phyloP scores from a whole-genome alignment of 129 eudicot species.

The Tagetes erecta region DNA sequence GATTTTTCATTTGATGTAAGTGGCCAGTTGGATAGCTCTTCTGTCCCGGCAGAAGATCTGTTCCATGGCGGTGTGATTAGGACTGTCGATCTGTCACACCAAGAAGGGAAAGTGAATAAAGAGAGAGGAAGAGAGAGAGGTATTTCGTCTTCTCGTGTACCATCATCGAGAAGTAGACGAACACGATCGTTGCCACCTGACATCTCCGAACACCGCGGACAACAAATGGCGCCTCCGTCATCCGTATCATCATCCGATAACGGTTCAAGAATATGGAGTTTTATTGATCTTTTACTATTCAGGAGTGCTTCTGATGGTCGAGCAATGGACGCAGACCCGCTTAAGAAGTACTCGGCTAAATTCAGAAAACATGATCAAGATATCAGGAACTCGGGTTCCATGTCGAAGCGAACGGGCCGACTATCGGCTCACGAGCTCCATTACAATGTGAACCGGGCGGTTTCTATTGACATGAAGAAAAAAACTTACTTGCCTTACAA shows the following conservation, averaged over 20 bases:
- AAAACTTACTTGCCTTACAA: conserved; percentile 85
- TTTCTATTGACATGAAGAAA: conserved; percentile 74
- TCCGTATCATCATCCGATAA: conserved; percentile 28
- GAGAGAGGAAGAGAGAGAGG: conserved; percentile 67
- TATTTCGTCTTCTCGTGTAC: conserved; percentile 28
- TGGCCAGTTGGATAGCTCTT: conserved; percentile 31
- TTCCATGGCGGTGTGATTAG: conserved; percentile 63
- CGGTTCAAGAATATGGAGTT: conserved; percentile 51
- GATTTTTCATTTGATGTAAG: conserved; percentile 64
- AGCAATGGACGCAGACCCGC: conserved; percentile 64
- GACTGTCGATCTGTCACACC: conserved; percentile 19
- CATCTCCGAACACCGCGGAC: conserved; percentile 44
- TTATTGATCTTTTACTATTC: conserved; percentile 68
- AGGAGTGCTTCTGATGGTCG: conserved; percentile 92
- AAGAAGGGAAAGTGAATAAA: conserved; percentile 32
- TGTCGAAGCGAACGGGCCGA: conserved; percentile 49
- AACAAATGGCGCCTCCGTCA: conserved; percentile 19
- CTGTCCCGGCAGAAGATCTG: conserved; percentile 56
- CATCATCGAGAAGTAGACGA: conserved; percentile 53
- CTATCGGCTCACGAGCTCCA: conserved; percentile 86
- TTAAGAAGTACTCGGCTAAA: conserved; percentile 55
- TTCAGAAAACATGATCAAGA: conserved; percentile 41
- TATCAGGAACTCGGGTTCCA: conserved; percentile 34
- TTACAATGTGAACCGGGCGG: conserved; percentile 70
- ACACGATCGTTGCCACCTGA: conserved; percentile 68